Evolutionary conservation across 441 rosid species (phyloP), one percentile per base, ranked within the genome.

Genomic region (Lepidium campestre): DNA sequence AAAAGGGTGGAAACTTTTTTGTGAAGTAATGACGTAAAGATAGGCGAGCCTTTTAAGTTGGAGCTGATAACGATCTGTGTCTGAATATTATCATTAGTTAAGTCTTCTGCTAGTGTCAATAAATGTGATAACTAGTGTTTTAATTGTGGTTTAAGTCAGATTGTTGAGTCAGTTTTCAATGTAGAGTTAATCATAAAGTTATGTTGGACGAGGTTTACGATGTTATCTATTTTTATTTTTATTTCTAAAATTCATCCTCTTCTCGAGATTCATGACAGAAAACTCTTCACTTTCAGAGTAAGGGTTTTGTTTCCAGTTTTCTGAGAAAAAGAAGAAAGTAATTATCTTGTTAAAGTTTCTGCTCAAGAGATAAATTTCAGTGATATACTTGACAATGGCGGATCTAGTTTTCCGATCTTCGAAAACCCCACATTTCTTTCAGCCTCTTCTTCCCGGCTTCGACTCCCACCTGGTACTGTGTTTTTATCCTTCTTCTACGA

Each of bases 1-100:
- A 29, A 62, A 57, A 63, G 65, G 65, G 29, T 71, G 69, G 58
- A 54, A 63, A 63, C 6, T 0, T 20, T 71, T 71, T 13, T 71
- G 36, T 47, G 22, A 41, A 32, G 75, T 49, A 72, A 58, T 65
- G 67, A n/a, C 1, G 62, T 71, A 20, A 49, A 32, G 35, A 27
- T 41, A 31, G 76, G 53, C 0, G 29, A 32, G 55, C 47, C 62
- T 49, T 72, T 72, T 12, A 4, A 4, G 31, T 10, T 58, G 71
- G 47, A 72, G 57, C 31, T 72, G 23, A n/a, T 58, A 56, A 40
- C 58, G 36, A 45, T 62, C 25, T 23, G 6, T 45, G 44, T 55
- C 37, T 55, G 41, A 40, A 54, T n/a, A 49, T 25, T 12, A 25
- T 5, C 22, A 10, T 31, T 19, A 45, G 23, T 12, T 22, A 40